Percentiles rank a stretch among this genome's conserved stretches.
phyloP scores from a whole-genome alignment of 2,329 filamentous ascomycete species.

The Neophaeococcomyces aloes region DNA sequence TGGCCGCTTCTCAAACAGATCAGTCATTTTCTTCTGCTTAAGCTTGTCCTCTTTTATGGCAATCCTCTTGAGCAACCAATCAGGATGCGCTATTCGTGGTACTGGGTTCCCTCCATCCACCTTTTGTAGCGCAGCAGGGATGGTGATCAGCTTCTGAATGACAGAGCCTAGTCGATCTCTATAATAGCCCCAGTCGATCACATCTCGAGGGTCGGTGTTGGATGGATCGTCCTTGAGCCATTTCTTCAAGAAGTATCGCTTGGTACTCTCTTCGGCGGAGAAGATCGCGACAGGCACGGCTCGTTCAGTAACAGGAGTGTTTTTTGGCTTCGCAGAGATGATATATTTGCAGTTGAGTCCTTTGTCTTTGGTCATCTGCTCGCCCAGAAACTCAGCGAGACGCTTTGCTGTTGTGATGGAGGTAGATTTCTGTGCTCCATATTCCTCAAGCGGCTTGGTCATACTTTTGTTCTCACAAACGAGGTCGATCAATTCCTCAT shows the following conservation, averaged over 20 bases:
- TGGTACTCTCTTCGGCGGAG: slow-evolving; percentile 79
- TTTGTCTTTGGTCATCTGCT: slow-evolving; percentile 99
- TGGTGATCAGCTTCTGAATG: slow-evolving; percentile 97
- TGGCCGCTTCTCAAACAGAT: slow-evolving; percentile 56
- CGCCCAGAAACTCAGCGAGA: slow-evolving; percentile 87
- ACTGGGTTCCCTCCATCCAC: slow-evolving; percentile 78
- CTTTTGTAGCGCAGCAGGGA: slow-evolving; percentile 91
- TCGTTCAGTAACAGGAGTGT: slow-evolving; percentile 85
- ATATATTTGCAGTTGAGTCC: slow-evolving; percentile 99
- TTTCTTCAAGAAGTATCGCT: slow-evolving; percentile 80
- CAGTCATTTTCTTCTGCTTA: slow-evolving; percentile 98
- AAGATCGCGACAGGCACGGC: slow-evolving; percentile 95
- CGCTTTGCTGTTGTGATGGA: slow-evolving; percentile 98
- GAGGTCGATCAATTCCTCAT: slow-evolving; percentile 97
- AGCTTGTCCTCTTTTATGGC: slow-evolving; percentile 92
- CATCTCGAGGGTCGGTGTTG: slow-evolving; percentile 77
- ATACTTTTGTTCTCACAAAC: slow-evolving; percentile 99
- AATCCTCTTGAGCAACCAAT: slow-evolving; percentile 91
- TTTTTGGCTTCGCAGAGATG: slow-evolving; percentile 76
- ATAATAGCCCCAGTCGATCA: slow-evolving; percentile 98
- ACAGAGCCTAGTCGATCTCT: slow-evolving; percentile 90
- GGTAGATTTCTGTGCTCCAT: slow-evolving; percentile 88
- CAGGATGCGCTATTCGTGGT: slow-evolving; percentile 82
- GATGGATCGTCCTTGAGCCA: slow-evolving; percentile 90
- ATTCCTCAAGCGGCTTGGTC: slow-evolving; percentile 93